Evolutionary conservation across 2,329 filamentous ascomycete species (phyloP).

Genomic region (Venturia carpophila): DNA sequence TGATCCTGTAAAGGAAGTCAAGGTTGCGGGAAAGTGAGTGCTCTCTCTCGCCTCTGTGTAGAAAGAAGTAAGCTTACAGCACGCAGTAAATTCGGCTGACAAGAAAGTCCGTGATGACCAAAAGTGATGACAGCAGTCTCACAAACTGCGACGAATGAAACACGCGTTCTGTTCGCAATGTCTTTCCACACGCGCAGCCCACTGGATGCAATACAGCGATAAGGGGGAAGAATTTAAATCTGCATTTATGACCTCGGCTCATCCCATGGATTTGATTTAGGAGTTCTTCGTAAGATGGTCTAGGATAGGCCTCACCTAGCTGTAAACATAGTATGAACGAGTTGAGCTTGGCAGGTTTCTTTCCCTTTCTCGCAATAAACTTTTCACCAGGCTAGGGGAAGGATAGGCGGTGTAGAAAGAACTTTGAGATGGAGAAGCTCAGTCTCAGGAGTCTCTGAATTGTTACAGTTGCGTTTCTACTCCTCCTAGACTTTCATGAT

Average conservation of each 20-base stretch:
- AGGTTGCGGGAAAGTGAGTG: constrained; percentile 8
- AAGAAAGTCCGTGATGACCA: background rate
- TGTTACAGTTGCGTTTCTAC: no score
- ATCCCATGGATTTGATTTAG: background rate
- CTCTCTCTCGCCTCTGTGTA: background rate
- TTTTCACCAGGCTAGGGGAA: background rate
- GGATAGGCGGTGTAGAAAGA: background rate
- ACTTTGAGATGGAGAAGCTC: background rate
- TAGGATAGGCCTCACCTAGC: background rate
- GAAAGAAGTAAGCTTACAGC: background rate
- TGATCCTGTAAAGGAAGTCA: background rate
- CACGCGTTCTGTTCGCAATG: background rate
- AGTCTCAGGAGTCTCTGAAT: no score
- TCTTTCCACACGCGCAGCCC: background rate
- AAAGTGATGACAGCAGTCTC: background rate
- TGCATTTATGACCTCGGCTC: background rate
- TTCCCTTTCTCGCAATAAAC: background rate
- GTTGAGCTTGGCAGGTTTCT: background rate
- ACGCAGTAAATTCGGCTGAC: background rate
- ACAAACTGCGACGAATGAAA: background rate
- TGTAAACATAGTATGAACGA: constrained; percentile 3
- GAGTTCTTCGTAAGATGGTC: background rate
- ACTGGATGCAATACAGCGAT: background rate
- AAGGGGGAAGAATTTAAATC: background rate
- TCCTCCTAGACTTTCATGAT: no score